Evolutionary conservation across 345 rosid genomes (phyloP).

Genomic region (Arabis alpina): DNA sequence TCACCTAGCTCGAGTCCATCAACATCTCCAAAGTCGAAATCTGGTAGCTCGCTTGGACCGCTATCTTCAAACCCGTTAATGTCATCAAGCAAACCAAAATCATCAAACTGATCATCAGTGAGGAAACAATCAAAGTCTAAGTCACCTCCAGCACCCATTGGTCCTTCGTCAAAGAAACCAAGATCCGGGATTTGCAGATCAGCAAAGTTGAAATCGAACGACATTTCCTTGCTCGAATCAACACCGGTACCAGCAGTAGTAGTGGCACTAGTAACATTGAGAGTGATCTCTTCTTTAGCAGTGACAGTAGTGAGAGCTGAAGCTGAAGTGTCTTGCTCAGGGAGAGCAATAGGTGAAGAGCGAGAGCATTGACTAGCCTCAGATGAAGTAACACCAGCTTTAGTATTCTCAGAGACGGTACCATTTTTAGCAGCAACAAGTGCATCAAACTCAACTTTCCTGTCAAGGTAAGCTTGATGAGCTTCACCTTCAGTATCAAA

Average conservation of each 20-base stretch:
- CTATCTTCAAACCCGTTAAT: conserved; percentile 52
- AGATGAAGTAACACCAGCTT: conserved; percentile 33
- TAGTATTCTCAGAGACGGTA: conserved; percentile 23
- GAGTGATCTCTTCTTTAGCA: conserved; percentile 13
- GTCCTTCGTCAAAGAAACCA: conserved; percentile 50
- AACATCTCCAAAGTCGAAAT: conserved; percentile 56
- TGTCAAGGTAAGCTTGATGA: conserved; percentile 67
- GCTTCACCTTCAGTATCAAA: conserved; percentile 83
- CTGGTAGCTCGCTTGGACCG: conserved; percentile 70
- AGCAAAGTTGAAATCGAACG: conserved; percentile 39
- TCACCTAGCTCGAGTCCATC: conserved; percentile 57
- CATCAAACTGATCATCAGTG: conserved; percentile 51
- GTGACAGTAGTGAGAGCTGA: conserved; percentile 34
- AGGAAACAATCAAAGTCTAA: conserved; percentile 53
- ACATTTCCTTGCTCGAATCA: conserved; percentile 27
- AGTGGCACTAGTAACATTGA: neutral
- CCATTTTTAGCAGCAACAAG: conserved; percentile 1
- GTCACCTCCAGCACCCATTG: conserved; percentile 41
- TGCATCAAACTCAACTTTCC: conserved; percentile 71
- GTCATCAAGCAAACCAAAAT: conserved; percentile 59
- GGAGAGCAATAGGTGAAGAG: conserved; percentile 58
- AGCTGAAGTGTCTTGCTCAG: conserved; percentile 54
- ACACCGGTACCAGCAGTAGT: neutral
- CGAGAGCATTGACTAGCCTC: conserved; percentile 63
- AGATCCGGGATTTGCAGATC: conserved; percentile 56